A percentile compares a stretch with the other conserved stretches of the same genome.
Conservation (phyloP, 805 yeast genomes). For the Blastobotrys terrestris region DNA sequence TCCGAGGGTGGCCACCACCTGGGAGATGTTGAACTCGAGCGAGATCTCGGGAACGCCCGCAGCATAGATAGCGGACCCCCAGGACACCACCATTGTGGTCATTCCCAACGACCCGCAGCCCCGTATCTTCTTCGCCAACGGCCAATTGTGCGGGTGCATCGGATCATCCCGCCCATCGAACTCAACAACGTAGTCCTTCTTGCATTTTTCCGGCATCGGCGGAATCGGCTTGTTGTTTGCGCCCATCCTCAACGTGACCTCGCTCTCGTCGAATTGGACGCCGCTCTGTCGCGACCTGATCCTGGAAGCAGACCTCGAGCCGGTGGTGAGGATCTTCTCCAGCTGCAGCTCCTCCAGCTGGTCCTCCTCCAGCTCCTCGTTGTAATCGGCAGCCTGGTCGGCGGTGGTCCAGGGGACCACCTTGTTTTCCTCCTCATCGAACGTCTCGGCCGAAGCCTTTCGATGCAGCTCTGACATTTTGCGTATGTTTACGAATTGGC, state of each 20-base stretch:
- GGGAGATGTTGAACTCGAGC: conserved; percentile 47
- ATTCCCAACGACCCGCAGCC: conserved; percentile 42
- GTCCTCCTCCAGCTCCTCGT: neutral
- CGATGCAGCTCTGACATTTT: neutral
- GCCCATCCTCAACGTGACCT: neutral
- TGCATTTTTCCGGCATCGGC: neutral
- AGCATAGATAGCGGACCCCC: conserved; percentile 70
- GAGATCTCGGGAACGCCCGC: conserved; percentile 45
- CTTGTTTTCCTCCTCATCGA: neutral
- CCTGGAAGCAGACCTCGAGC: neutral
- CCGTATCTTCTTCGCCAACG: conserved; percentile 33
- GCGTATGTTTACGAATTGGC: neutral
- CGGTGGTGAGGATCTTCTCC: neutral
- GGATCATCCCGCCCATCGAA: conserved; percentile 44
- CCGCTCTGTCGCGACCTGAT: neutral
- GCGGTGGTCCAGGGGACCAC: neutral
- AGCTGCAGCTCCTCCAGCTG: neutral
- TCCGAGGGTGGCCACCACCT: conserved; percentile 53
- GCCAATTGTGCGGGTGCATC: conserved; percentile 53
- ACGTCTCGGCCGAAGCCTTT: neutral
- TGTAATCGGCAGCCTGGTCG: neutral
- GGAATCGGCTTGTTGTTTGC: neutral
- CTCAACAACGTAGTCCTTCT: conserved; percentile 49
- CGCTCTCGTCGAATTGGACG: neutral
- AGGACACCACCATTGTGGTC: conserved; percentile 65